Base-by-base conservation (phyloP, 129 eudicot genomes). In the Flaveria ramosissima region DNA sequence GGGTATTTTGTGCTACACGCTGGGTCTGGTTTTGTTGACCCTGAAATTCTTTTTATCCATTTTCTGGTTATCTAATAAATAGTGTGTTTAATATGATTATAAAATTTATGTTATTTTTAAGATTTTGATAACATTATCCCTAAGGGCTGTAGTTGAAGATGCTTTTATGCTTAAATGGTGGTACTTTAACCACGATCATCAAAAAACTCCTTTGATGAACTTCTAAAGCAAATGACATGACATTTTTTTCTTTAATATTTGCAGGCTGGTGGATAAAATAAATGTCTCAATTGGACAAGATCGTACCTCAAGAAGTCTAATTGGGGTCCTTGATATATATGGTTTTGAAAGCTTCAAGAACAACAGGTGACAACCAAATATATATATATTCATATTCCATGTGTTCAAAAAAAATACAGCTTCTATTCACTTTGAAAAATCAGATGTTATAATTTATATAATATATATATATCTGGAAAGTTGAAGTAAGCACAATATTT, bases 321-420 rank as follows among this genome's bases (percentile, higher is more conserved):
- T 95, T 84, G 99, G 99, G 48, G 99, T 95, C 53, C 99, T 95
- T 73, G 99, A 95, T 83, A 95, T 95, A 19, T 95, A 95, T 17
- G 99, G 99, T 52, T 95, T 95, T 83, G 99, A 95, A 84, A 95
- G 99, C 89, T 95, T 95, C 81, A 92, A 89, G 80, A 80, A 86
- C 81, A 95, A 95, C 82, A 95, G 99, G 99, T 92, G 80, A 23
- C 56, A 73, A 70, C 19, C 80, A 30, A 68, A 4, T 52, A 48
- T 56, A 52, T 56, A 52, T 64, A 20, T 51, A n/a, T 75, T 48
- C 41, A 50, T 70, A 75, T 61, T 61, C 64, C 50, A 51, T 16
- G 11, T 27, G 11, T 71, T 70, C 26, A 16, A 50, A 50, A 50
- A 50, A 16, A 69, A 23, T 46, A 71, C 20, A 78, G 77, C 83